A percentile compares a stretch with the other conserved stretches of the same genome.
Conservation (phyloP, 2,329 filamentous ascomycete genomes). For the Rhexocercosporidium sp. region DNA sequence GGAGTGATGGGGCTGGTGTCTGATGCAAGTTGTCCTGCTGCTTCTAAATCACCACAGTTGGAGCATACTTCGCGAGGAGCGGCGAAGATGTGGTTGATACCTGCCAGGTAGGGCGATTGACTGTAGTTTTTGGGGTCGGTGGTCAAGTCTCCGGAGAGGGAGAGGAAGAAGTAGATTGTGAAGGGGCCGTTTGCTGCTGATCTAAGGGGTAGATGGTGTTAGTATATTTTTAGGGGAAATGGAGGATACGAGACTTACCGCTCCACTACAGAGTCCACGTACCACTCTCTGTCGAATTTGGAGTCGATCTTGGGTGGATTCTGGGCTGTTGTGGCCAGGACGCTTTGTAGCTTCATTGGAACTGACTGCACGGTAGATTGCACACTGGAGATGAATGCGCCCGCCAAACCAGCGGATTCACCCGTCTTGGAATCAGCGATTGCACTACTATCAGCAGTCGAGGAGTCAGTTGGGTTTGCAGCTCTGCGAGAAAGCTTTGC, state of each 20-base stretch:
- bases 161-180: slow-evolving; percentile 18
- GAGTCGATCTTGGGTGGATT: slow-evolving; percentile 13
- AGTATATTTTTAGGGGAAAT: not conserved
- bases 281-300: slow-evolving; percentile 13
- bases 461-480: slow-evolving; percentile 3
- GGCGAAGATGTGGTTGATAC: slow-evolving; percentile 15
- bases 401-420: slow-evolving; percentile 8
- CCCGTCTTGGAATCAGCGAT: slow-evolving; percentile 6
- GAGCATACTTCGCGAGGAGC: slow-evolving; percentile 9
- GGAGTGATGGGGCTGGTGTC: slow-evolving; percentile 15
- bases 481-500: not conserved
- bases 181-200: slow-evolving; percentile 13
- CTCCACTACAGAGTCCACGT: slow-evolving; percentile 15
- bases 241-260: slow-evolving; percentile 11
- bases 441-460: not conserved
- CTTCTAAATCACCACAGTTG: slow-evolving; percentile 14
- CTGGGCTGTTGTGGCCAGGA: not conserved
- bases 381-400: not conserved
- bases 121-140: slow-evolving; percentile 4
- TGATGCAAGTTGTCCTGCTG: slow-evolving; percentile 11
- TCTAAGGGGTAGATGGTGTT: slow-evolving; percentile 1
- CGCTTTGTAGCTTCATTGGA: slow-evolving; percentile 4
- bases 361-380: slow-evolving; percentile 2
- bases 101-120: slow-evolving; percentile 13
- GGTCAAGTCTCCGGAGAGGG: not conserved